Evolutionary conservation across 139 green algal species (phyloP).

Genomic region (Micractinium conductrix): DNA sequence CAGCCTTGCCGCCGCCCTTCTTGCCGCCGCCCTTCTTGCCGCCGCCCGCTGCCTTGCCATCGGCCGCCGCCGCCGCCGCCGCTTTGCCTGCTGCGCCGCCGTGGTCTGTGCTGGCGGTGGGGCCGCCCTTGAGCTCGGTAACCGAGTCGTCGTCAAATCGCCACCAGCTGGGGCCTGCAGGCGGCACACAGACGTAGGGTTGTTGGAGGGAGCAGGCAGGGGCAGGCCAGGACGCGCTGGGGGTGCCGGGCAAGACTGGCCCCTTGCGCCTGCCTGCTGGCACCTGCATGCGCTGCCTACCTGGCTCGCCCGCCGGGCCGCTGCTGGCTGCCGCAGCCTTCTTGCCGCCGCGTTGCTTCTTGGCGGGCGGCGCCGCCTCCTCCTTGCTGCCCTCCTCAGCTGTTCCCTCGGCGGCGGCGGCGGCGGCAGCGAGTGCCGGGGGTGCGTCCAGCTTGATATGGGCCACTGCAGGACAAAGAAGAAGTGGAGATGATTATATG

Average conservation of each 20-base stretch:
- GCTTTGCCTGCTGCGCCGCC: conserved; percentile 35
- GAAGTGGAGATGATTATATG: neutral
- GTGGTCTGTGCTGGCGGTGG: conserved; percentile 59
- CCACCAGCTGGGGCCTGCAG: conserved; percentile 78
- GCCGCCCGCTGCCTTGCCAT: neutral
- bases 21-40: conserved; percentile 11
- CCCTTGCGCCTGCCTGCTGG: no score
- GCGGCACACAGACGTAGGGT: no score
- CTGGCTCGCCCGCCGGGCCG: neutral
- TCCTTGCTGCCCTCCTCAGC: neutral
- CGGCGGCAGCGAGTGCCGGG: neutral
- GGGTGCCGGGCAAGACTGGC: no score
- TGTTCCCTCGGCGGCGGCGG: neutral
- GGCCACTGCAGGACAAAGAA: conserved; percentile 44
- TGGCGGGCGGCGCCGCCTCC: neutral
- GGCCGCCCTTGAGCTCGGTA: conserved; percentile 51
- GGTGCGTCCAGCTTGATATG: conserved; percentile 41
- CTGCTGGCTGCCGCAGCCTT: neutral
- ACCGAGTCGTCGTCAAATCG: conserved; percentile 87
- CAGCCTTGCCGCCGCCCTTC: neutral
- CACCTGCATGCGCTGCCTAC: neutral
- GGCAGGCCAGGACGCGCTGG: neutral
- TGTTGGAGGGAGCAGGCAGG: no score
- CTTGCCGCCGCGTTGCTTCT: neutral
- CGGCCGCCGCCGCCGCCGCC: neutral